phyloP scores from a whole-genome alignment of 177 flowering plant species.

The Vitis hybrid region DNA sequence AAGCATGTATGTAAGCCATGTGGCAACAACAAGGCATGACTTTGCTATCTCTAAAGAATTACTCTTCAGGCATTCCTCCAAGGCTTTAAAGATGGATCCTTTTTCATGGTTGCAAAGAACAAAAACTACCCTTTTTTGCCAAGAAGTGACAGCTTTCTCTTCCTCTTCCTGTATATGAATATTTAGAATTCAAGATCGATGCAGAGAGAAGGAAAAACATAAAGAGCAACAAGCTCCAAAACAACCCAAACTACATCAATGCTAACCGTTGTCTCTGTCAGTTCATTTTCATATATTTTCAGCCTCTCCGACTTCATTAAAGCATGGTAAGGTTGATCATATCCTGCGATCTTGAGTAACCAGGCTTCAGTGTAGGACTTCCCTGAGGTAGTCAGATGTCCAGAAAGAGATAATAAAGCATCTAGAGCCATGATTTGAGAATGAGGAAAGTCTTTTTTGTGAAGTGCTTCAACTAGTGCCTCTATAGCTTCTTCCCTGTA shows the following conservation, averaged over 20 bases:
- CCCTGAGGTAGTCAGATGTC: constrained; percentile 50
- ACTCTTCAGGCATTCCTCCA: constrained; percentile 70
- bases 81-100: constrained; percentile 68
- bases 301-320: constrained; percentile 43
- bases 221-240: background rate
- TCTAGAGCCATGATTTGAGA: constrained; percentile 57
- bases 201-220: background rate
- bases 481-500: constrained; percentile 82
- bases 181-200: constrained; percentile 1
- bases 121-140: constrained; percentile 73
- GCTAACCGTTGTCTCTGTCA: constrained; percentile 46
- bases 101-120: constrained; percentile 74
- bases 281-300: constrained; percentile 33
- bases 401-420: constrained; percentile 54
- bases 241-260: constrained; percentile 2
- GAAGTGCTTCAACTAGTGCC: constrained; percentile 61
- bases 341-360: constrained; percentile 69
- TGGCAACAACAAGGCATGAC: constrained; percentile 58
- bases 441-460: constrained; percentile 52
- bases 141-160: constrained; percentile 50
- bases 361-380: constrained; percentile 53
- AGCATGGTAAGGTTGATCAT: constrained; percentile 53
- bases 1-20: constrained; percentile 71
- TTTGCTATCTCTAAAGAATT: constrained; percentile 65
- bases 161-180: constrained; percentile 51